These are phyloP conservation scores for Litsea cubeba DNA, from an alignment of 164 flowering plant species.

Conservation along the genomic window DNA sequence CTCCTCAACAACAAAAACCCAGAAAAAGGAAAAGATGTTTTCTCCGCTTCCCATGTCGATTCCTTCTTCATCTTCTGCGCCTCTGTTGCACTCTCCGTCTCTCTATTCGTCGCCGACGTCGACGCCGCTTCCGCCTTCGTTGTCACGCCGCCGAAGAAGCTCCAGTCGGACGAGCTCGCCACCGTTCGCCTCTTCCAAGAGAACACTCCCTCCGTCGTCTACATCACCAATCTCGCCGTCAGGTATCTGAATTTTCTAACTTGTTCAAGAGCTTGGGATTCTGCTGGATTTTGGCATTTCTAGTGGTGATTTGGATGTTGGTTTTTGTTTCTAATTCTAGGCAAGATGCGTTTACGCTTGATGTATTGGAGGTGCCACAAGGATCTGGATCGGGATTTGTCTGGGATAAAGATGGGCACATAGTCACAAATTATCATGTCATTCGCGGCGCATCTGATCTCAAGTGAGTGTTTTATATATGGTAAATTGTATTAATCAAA, in stretches of 20 bases:
- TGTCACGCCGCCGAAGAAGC: constrained; percentile 56
- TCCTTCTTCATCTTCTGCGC: constrained; percentile 50
- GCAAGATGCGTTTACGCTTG: constrained; percentile 95
- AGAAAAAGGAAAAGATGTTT: too few relatives aligned
- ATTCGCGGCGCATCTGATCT: constrained; percentile 99
- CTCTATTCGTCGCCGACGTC: constrained; percentile 51
- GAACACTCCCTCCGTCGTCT: constrained; percentile 97
- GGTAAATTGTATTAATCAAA: too few relatives aligned
- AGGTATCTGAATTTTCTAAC: constrained; percentile 28
- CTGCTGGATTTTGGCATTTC: background rate
- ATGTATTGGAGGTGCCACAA: constrained; percentile 94
- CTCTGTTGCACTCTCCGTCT: constrained; percentile 59
- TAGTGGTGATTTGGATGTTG: background rate
- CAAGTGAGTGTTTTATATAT: constrained; percentile 40
- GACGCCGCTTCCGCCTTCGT: constrained; percentile 76
- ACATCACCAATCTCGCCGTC: constrained; percentile 90
- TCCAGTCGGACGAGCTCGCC: constrained; percentile 94
- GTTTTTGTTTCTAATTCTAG: constrained; percentile 24
- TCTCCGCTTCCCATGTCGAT: constrained; percentile 19
- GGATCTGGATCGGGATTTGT: constrained; percentile 97
- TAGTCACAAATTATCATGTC: constrained; percentile 96
- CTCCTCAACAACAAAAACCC: background rate
- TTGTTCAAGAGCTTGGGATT: too few relatives aligned
- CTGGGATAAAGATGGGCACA: constrained; percentile 83
- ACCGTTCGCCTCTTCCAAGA: constrained; percentile 88